phyloP scores from a whole-genome alignment of 2,329 filamentous ascomycete species.

The Elsinoe necatrix region DNA sequence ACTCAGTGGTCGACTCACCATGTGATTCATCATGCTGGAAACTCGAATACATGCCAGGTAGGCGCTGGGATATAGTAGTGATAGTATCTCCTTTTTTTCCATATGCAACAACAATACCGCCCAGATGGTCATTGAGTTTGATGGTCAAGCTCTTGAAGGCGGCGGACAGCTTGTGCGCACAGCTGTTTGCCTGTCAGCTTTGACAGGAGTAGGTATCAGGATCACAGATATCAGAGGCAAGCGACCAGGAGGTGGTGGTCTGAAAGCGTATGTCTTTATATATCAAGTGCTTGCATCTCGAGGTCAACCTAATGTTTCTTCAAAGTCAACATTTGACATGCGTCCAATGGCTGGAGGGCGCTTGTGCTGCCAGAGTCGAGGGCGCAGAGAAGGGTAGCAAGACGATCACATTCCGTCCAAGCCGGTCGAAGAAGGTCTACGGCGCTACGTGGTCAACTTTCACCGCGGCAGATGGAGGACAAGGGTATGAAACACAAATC shows the following conservation, averaged over 20 bases:
- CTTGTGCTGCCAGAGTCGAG: constrained; percentile 38
- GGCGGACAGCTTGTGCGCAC: constrained; percentile 54
- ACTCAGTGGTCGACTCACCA: background rate
- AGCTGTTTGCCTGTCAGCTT: constrained; percentile 46
- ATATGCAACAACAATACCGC: too few relatives aligned
- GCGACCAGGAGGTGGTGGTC: constrained; percentile 42
- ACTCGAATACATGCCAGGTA: background rate
- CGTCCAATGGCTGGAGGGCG: constrained; percentile 44
- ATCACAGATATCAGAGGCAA: constrained; percentile 49
- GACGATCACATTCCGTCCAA: constrained; percentile 34
- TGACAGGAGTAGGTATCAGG: constrained; percentile 43
- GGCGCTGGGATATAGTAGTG: background rate
- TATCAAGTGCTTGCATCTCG: background rate
- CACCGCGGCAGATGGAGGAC: background rate
- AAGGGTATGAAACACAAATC: constrained; percentile 32
- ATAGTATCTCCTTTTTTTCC: too few relatives aligned
- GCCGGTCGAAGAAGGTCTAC: background rate
- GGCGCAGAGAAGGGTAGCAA: constrained; percentile 38
- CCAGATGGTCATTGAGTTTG: constrained; percentile 32
- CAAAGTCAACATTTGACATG: constrained; percentile 46
- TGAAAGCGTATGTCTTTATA: constrained; percentile 34
- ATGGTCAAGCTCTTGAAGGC: constrained; percentile 52
- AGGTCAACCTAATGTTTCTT: background rate
- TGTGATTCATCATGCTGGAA: background rate
- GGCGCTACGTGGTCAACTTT: background rate